Base-by-base conservation (phyloP, 495 filamentous ascomycete genomes). In the Penicillium diatomitis region DNA sequence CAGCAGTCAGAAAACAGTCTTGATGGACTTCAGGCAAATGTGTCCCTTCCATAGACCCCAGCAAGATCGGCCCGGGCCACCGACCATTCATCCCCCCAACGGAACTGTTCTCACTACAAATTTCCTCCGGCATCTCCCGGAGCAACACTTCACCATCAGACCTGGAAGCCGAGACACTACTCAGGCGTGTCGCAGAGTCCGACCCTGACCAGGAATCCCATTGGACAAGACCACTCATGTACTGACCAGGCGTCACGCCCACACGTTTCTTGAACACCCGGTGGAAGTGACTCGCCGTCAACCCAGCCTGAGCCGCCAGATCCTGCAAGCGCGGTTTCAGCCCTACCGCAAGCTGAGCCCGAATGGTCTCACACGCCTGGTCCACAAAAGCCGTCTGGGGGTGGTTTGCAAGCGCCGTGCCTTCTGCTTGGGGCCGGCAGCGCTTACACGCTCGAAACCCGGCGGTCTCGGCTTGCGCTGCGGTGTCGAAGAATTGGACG, bases 361-460 rank as follows among this genome's bases (percentile, higher is more conserved):
- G 47, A 29, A 72, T 62, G 38, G 55, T 54, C 37, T 57, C 55
- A 47, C 78, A 76, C 6, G 75, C 72, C 53, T 64, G 72, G 41
- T 68, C 53, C 6, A 81, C 68, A 10, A 76, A 64, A 3, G 56
- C 58, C 0, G 64, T 63, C 47, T 73, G 70, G 5, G 70, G 66
- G 49, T 77, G 69, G 37, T 46, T 58, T 45, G 54, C 57, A 39
- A 67, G 61, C 37, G 58, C 66, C 20, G 63, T 63, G 45, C 50
- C 53, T 30, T 57, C 61, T 32, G 57, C 54, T 34, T 78, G 65
- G 6, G 82, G 82, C 33, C 72, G 71, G 61, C 82, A 86, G 53
- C 83, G 70, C 67, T 84, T 84, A 66, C 83, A 85, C 9, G 80
- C 56, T 37, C 81, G 66, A 51, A 77, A 84, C 0, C 81, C 82